These are phyloP conservation scores for Posidonia oceanica DNA, from an alignment of 116 monocot species.

Conservation along the genomic window DNA sequence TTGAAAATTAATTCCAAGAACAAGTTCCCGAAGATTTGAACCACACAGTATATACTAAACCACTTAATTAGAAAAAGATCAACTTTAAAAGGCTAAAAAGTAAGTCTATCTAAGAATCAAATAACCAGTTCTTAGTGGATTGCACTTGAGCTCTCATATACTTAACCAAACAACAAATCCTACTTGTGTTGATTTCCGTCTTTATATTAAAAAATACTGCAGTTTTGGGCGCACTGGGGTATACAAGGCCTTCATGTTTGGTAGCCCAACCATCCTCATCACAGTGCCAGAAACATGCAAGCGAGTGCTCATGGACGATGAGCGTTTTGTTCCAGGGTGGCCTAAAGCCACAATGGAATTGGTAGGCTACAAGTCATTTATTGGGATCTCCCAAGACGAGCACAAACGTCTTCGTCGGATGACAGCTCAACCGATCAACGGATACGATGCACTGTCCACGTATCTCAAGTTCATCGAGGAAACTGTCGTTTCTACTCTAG, in stretches of 20 bases:
- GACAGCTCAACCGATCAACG: conserved; percentile 75
- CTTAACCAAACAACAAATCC: not conserved
- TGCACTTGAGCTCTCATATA: too few relatives aligned
- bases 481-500: conserved; percentile 34
- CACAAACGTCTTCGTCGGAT: conserved; percentile 63
- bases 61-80: too few relatives aligned
- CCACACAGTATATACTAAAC: too few relatives aligned
- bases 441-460: conserved; percentile 63
- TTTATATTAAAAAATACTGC: not conserved
- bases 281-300: conserved; percentile 67
- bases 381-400: conserved; percentile 53
- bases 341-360: conserved; percentile 64
- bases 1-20: too few relatives aligned
- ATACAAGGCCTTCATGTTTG: conserved; percentile 92
- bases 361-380: conserved; percentile 75
- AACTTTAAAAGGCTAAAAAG: too few relatives aligned
- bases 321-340: conserved; percentile 76
- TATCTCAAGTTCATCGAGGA: conserved; percentile 78
- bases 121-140: too few relatives aligned
- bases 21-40: too few relatives aligned
- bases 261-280: conserved; percentile 68
- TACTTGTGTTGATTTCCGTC: not conserved
- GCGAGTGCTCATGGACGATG: conserved; percentile 72
- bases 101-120: too few relatives aligned
- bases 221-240: conserved; percentile 63